phyloP scores from a whole-genome alignment of 768 basidiomycete genomes.

The Melanogaster broomeanus region DNA sequence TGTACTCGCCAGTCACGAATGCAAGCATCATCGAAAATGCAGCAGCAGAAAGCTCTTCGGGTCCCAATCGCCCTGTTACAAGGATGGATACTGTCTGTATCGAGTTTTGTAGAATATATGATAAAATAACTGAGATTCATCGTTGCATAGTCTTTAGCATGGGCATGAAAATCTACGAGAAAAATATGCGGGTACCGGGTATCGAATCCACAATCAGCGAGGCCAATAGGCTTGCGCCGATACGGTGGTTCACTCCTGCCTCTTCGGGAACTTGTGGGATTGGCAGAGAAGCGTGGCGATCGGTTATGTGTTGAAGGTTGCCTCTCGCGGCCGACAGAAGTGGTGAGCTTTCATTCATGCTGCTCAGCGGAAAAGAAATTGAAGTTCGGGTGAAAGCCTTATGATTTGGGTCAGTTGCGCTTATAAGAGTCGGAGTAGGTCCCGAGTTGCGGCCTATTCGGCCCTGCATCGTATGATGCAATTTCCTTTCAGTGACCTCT shows the following conservation, averaged over 20 bases:
- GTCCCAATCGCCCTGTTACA: slow-evolving; percentile 66
- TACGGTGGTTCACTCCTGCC: slow-evolving; percentile 25
- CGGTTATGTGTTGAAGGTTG: slow-evolving; percentile 7
- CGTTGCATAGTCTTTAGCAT: neutral
- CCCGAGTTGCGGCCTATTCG: slow-evolving; percentile 12
- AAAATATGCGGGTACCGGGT: slow-evolving; percentile 45
- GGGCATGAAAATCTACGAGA: neutral
- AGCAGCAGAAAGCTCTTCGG: slow-evolving; percentile 67
- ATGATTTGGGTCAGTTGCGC: neutral
- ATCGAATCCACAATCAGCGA: slow-evolving; percentile 58
- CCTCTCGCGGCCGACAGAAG: slow-evolving; percentile 23
- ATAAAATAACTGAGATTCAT: slow-evolving; percentile 53
- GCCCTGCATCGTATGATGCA: slow-evolving; percentile 5
- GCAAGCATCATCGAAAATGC: slow-evolving; percentile 79
- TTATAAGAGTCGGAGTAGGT: slow-evolving; percentile 17
- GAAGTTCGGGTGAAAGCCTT: neutral
- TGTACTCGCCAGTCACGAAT: slow-evolving; percentile 73
- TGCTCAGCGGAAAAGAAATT: slow-evolving; percentile 14
- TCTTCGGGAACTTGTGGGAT: slow-evolving; percentile 25
- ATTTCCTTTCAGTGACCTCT: slow-evolving; percentile 9
- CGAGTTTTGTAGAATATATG: slow-evolving; percentile 74
- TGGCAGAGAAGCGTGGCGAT: slow-evolving; percentile 10
- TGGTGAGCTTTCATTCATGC: slow-evolving; percentile 34
- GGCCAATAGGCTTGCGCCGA: slow-evolving; percentile 38
- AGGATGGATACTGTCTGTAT: slow-evolving; percentile 67